A percentile compares a stretch with the other conserved stretches of the same genome.
These are phyloP conservation scores for Podospora conica DNA, from an alignment of 495 filamentous ascomycete genomes.

Conservation along the genomic window DNA sequence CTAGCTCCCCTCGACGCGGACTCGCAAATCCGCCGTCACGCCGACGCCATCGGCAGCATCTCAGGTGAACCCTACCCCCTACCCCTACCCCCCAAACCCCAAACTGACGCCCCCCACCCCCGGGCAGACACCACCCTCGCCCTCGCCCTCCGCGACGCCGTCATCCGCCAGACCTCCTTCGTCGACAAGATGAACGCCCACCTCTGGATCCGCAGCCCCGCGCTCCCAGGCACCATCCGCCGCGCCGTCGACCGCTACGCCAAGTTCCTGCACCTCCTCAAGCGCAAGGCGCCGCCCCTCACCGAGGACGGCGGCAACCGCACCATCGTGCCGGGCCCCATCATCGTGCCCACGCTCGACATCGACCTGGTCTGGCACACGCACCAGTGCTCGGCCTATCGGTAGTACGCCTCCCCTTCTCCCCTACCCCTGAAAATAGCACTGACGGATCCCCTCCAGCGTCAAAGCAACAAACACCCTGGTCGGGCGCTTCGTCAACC, in stretches of 20 bases:
- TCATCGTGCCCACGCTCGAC: conserved; percentile 6
- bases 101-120: not conserved
- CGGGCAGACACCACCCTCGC: not conserved
- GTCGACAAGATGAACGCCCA: conserved; percentile 10
- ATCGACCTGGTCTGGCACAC: conserved; percentile 12
- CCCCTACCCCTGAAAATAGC: not conserved
- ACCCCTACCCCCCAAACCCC: not conserved
- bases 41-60: not conserved
- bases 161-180: conserved; percentile 8
- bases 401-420: not conserved
- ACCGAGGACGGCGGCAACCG: not conserved
- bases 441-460: not conserved
- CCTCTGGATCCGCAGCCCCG: conserved; percentile 8
- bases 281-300: not conserved
- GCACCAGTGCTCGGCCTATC: conserved; percentile 3
- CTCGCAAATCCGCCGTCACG: not conserved
- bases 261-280: conserved; percentile 4
- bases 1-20: not conserved
- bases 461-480: not conserved
- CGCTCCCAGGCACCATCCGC: not conserved
- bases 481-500: conserved; percentile 6
- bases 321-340: not conserved
- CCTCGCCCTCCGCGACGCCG: conserved; percentile 4
- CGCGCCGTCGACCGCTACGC: conserved; percentile 4
- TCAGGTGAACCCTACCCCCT: not conserved